Evolutionary conservation across 1,139 yeast species (phyloP).

Genomic region (Geotrichum australiense): DNA sequence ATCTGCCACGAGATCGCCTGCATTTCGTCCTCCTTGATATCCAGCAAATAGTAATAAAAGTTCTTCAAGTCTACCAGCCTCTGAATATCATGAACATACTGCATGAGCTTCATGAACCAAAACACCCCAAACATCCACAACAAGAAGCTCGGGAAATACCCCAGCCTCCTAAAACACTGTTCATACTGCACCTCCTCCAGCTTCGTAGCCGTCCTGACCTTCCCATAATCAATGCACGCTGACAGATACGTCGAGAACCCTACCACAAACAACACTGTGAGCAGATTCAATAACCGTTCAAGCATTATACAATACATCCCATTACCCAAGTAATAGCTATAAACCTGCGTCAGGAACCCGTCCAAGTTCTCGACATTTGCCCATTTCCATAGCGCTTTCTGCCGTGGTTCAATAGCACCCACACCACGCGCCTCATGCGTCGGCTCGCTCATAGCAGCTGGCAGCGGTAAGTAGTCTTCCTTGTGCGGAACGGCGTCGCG

Average conservation of each 20-base stretch:
- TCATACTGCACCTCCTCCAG: slow-evolving; percentile 49
- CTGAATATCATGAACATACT: slow-evolving; percentile 43
- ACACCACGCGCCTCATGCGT: slow-evolving; percentile 5
- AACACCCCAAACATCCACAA: slow-evolving; percentile 54
- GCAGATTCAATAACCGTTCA: slow-evolving; percentile 55
- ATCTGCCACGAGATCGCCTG: slow-evolving; percentile 93
- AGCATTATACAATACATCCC: slow-evolving; percentile 75
- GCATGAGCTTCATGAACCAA: slow-evolving; percentile 54
- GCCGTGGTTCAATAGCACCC: slow-evolving; percentile 46
- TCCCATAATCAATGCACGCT: slow-evolving; percentile 73
- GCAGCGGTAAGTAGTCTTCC: slow-evolving; percentile 1
- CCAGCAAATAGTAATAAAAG: slow-evolving; percentile 60
- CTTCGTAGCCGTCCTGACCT: slow-evolving; percentile 35
- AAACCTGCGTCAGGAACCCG: slow-evolving; percentile 72
- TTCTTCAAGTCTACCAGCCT: slow-evolving; percentile 56
- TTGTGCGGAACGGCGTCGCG: slow-evolving; percentile 3
- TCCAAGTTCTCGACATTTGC: slow-evolving; percentile 91
- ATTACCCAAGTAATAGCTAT: slow-evolving; percentile 75
- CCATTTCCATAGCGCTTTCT: slow-evolving; percentile 90
- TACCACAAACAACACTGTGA: slow-evolving; percentile 69
- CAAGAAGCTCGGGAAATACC: slow-evolving; percentile 44
- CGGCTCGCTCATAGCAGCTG: slow-evolving; percentile 4
- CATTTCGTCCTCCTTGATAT: slow-evolving; percentile 69
- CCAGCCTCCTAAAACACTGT: slow-evolving; percentile 52
- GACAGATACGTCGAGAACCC: slow-evolving; percentile 69